Percentiles rank a stretch among this genome's conserved stretches.
Evolutionary conservation across 2,329 filamentous ascomycete genomes (phyloP).

Genomic region (Curvularia lunata): DNA sequence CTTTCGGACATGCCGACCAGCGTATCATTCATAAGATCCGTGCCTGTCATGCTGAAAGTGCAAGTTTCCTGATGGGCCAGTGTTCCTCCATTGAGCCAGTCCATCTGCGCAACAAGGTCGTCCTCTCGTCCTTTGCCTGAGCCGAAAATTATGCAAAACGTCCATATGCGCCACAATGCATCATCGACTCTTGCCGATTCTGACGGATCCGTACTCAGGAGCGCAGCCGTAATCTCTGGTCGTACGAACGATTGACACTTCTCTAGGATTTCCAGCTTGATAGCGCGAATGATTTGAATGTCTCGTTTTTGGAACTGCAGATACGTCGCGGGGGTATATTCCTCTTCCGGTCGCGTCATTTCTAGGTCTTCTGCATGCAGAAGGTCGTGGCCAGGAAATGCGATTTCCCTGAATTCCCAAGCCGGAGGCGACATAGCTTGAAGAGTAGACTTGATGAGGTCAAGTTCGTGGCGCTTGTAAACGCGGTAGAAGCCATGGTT

Average conservation of each 20-base stretch:
- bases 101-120: slow-evolving; percentile 65
- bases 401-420: slow-evolving; percentile 66
- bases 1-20: slow-evolving; percentile 62
- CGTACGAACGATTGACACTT: slow-evolving; percentile 63
- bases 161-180: slow-evolving; percentile 71
- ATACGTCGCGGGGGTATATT: slow-evolving; percentile 62
- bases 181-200: slow-evolving; percentile 63
- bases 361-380: slow-evolving; percentile 50
- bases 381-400: slow-evolving; percentile 57
- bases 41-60: slow-evolving; percentile 56
- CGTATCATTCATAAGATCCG: slow-evolving; percentile 60
- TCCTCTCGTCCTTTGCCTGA: slow-evolving; percentile 63
- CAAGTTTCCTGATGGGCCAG: slow-evolving; percentile 57
- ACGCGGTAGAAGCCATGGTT: slow-evolving; percentile 64
- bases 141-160: slow-evolving; percentile 69
- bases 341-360: slow-evolving; percentile 56
- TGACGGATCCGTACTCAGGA: slow-evolving; percentile 56
- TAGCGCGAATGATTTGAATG: slow-evolving; percentile 58
- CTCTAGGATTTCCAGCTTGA: slow-evolving; percentile 63
- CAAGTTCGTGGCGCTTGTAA: slow-evolving; percentile 64
- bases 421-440: slow-evolving; percentile 63
- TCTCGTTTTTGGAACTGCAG: slow-evolving; percentile 60
- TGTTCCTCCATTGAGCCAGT: slow-evolving; percentile 66
- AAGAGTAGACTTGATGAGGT: slow-evolving; percentile 59
- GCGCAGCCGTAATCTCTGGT: slow-evolving; percentile 61